These are phyloP conservation scores for Persicaria tinctoria DNA, from an alignment of 148 eudicot genomes.

Conservation along the genomic window DNA sequence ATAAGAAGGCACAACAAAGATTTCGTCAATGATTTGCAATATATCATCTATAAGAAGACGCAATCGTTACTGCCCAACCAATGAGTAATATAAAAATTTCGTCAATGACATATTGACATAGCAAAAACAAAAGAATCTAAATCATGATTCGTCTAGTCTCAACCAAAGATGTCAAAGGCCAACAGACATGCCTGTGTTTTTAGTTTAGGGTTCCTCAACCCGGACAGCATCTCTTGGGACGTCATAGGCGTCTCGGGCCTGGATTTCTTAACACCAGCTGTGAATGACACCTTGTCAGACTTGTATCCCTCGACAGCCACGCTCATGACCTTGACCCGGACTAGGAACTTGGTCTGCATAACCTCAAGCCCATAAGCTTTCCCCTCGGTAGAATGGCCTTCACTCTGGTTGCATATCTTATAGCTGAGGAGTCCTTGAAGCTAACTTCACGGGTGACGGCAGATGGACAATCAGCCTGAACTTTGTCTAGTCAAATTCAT, in stretches of 20 bases:
- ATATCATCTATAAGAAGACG: too few species aligned
- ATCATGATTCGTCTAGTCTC: background rate
- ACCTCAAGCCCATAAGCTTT: conserved; percentile 47
- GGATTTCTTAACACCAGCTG: conserved; percentile 76
- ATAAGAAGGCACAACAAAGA: too few species aligned
- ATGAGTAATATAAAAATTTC: too few species aligned
- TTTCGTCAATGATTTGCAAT: too few species aligned
- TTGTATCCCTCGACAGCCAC: conserved; percentile 62
- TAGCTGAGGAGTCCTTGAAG: conserved; percentile 71
- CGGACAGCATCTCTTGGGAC: conserved; percentile 46
- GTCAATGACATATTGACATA: background rate
- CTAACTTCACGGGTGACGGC: conserved; percentile 59
- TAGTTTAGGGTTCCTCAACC: conserved; percentile 45
- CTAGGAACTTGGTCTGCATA: conserved; percentile 77
- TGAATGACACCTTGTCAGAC: conserved; percentile 75
- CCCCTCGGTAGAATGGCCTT: conserved; percentile 61
- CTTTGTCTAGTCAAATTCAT: conserved; percentile 64
- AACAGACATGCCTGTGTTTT: background rate
- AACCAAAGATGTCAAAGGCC: background rate
- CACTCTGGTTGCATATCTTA: conserved; percentile 67
- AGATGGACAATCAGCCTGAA: conserved; percentile 63
- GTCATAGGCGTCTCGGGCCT: conserved; percentile 59
- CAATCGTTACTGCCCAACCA: too few species aligned
- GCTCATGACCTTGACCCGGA: conserved; percentile 81
- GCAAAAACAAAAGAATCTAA: background rate